Conservation (phyloP, 306 rosid species). For the Sesbania bispinosa region DNA sequence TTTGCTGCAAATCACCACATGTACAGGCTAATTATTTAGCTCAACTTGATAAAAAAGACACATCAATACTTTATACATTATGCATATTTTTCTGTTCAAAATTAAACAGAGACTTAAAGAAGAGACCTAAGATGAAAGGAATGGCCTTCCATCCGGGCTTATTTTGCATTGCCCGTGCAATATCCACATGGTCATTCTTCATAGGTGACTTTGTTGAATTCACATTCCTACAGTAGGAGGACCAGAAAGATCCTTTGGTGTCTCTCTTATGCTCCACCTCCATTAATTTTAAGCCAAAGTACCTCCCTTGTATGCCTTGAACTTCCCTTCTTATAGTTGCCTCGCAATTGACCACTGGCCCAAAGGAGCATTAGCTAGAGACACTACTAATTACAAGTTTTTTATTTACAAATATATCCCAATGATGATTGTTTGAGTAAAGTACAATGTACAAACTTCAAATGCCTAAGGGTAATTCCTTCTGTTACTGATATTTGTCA, state of each 20-base stretch:
- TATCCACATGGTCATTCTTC: neutral
- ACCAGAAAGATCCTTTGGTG: neutral
- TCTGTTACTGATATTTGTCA: no score
- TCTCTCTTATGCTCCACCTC: neutral
- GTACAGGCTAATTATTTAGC: neutral
- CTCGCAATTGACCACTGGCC: no score
- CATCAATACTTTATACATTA: neutral
- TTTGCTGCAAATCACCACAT: constrained; percentile 25
- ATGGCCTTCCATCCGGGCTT: constrained; percentile 33
- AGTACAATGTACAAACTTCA: no score
- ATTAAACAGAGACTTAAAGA: neutral
- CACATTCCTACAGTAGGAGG: neutral
- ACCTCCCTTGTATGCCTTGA: neutral
- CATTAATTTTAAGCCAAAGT: neutral
- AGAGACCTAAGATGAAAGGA: constrained; percentile 29
- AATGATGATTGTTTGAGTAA: no score
- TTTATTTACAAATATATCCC: no score
- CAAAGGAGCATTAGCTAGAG: no score
- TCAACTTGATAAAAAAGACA: neutral
- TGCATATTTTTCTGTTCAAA: neutral
- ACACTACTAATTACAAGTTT: no score
- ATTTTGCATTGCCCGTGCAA: neutral
- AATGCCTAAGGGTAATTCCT: no score
- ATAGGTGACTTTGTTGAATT: neutral
- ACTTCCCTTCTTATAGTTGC: no score